Evolutionary conservation across 176 grass and related monocot species (phyloP), one percentile per base, ranked within the genome.

Genomic region (Alopecurus myosuroides): DNA sequence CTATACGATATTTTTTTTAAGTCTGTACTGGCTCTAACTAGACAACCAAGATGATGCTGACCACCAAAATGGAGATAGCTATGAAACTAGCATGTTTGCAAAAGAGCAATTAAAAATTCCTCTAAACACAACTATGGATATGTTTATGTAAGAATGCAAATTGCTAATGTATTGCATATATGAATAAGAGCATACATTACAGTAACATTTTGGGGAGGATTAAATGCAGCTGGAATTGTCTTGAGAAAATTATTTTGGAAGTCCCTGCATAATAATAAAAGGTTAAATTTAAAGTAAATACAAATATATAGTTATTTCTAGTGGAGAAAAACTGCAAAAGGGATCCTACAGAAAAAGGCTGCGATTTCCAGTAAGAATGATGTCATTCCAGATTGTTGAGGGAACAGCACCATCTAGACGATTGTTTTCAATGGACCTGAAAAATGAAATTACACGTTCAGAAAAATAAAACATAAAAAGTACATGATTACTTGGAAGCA

Each of bases 161-260:
- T 22, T 64, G 52, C 23, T 58, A 72, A 84, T 62, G n/a, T 17
- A 84, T 69, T 64, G 46, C 78, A 75, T 76, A 68, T 58, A 35
- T 84, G 69, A 61, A 83, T 74, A 6, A 33, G 41, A 77, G 82
- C 93, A 6, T 94, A 98, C 97, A 95, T 81, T 35, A 98, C 63
- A 19, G 91, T 92, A 70, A 95, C 93, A 89, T 98, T 98, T 84
- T 78, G 58, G 5, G 97, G 97, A 89, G 78, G 89, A 81, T 69
- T 75, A 71, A 94, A 81, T 87, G 80, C 63, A 77, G 66, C 40
- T n/a, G 88, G 60, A 75, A 91, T 86, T 70, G 70, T 90, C 37
- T 91, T 44, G 48, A 98, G 89, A 77, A n/a, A 77, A 90, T 98
- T 95, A 42, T 95, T 90, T 92, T 90, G 91, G 67, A 98, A 95